phyloP scores from a whole-genome alignment of 306 rosid species.

The Fragaria nilgerrensis region DNA sequence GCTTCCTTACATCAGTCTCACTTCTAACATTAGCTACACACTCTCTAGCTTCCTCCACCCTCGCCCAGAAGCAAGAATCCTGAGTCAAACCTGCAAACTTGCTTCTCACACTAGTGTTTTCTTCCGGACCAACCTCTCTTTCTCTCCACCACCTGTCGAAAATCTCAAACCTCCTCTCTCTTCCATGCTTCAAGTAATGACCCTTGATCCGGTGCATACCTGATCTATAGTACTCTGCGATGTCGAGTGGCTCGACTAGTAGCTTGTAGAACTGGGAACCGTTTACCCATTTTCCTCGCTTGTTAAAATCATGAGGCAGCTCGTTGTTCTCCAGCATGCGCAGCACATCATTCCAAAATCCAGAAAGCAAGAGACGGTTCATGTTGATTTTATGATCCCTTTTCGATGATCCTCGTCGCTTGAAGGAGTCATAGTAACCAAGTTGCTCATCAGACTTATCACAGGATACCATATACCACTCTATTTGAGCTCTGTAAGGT shows the following conservation, averaged over 20 bases:
- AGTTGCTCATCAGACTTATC: constrained; percentile 51
- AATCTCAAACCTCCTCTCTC: constrained; percentile 60
- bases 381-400: constrained; percentile 48
- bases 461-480: constrained; percentile 68
- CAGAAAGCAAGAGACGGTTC: constrained; percentile 59
- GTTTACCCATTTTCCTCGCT: constrained; percentile 58
- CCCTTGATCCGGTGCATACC: constrained; percentile 49
- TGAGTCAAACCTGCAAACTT: constrained; percentile 73
- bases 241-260: constrained; percentile 80
- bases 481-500: constrained; percentile 76
- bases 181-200: constrained; percentile 63
- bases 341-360: constrained; percentile 62
- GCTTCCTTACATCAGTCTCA: constrained; percentile 43
- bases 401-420: constrained; percentile 44
- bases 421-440: constrained; percentile 83
- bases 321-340: constrained; percentile 54
- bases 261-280: constrained; percentile 59
- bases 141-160: constrained; percentile 79
- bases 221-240: constrained; percentile 68
- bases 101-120: constrained; percentile 35
- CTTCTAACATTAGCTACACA: constrained; percentile 52
- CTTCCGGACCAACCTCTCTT: constrained; percentile 15
- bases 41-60: constrained; percentile 83
- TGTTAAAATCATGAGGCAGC: constrained; percentile 55
- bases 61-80: constrained; percentile 88